Evolutionary conservation across 352 stramenopile species (phyloP), one percentile per base, ranked within the genome.

Genomic region (Globisporangium rhizosaccharum): DNA sequence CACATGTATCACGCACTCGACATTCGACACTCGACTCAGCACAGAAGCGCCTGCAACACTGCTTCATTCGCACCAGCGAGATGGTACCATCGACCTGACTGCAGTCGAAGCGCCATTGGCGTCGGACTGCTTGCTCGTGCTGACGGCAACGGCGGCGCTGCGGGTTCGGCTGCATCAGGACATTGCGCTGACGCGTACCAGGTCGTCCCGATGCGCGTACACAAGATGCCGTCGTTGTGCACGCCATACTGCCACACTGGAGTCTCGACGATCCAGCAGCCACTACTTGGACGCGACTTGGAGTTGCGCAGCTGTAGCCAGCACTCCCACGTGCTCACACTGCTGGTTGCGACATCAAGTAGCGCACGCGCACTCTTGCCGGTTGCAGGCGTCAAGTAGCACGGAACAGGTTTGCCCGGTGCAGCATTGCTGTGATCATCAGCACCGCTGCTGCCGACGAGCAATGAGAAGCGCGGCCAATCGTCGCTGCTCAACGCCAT

Each of bases 401-500:
- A 65, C 12, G 52, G 15, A 1, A 33, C 50, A 17, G 53, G 1
- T 0, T 33, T 39, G 7, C 6, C 47, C 0, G 9, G 0, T 8
- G 56, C n/a, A 7, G 45, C 5, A 9, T 11, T 11, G 17, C 17
- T 23, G 23, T 23, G 9, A 12, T 8, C 4, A 36, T 1, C 30
- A 9, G 3, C 30, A 8, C 2, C 30, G 23, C 23, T 23, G 23
- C 42, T 26, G 2, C 20, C 72, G 0, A 62, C 56, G 45, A 71
- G 56, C 2, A 77, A 62, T 14, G 72, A 80, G 70, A 70, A 77
- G 33, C 65, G 69, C 53, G 72, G 66, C 61, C 63, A 67, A 51
- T 75, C 69, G 49, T 69, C 62, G 41, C 66, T 76, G n/a, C 63
- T 57, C 25, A 80, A 57, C 39, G 59, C 63, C 68, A 79, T 79